Evolutionary conservation across 768 basidiomycete species (phyloP).

Genomic region (Botryobasidium botryosum): DNA sequence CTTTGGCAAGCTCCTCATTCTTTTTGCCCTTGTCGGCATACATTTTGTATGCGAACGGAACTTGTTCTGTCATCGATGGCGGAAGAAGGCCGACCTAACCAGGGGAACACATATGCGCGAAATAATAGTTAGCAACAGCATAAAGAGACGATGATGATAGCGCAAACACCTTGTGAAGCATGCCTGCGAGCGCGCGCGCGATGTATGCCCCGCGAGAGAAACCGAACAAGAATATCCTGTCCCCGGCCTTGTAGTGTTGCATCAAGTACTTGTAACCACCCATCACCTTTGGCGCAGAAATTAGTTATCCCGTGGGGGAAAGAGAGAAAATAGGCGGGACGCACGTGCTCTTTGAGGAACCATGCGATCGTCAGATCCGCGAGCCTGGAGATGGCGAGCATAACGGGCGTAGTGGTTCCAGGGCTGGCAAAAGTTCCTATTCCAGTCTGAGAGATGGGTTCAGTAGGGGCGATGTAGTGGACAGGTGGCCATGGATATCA

Average conservation of each 20-base stretch:
- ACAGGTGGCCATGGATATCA: background rate
- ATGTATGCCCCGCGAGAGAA: slow-evolving; percentile 64
- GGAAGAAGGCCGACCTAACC: slow-evolving; percentile 22
- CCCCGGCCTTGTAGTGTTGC: slow-evolving; percentile 53
- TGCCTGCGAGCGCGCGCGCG: slow-evolving; percentile 25
- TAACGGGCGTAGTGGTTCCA: slow-evolving; percentile 3
- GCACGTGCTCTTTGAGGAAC: slow-evolving; percentile 10
- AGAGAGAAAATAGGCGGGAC: background rate
- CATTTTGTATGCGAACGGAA: slow-evolving; percentile 9
- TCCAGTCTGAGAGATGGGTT: slow-evolving; percentile 4
- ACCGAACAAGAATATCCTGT: slow-evolving; percentile 40
- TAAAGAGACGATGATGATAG: background rate
- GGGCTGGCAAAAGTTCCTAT: slow-evolving; percentile 9
- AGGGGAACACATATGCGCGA: background rate
- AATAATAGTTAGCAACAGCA: background rate
- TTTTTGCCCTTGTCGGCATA: no score
- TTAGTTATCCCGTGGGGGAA: background rate
- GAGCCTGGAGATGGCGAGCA: background rate
- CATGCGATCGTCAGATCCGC: slow-evolving; percentile 9
- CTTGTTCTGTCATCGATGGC: slow-evolving; percentile 9
- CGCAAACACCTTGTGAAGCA: background rate
- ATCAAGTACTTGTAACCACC: slow-evolving; percentile 65
- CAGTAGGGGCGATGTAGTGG: background rate
- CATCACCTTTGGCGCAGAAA: background rate
- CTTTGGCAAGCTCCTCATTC: no score